These are phyloP conservation scores for Aspergillus sparsus DNA, from an alignment of 495 filamentous ascomycete species.

Conservation along the genomic window DNA sequence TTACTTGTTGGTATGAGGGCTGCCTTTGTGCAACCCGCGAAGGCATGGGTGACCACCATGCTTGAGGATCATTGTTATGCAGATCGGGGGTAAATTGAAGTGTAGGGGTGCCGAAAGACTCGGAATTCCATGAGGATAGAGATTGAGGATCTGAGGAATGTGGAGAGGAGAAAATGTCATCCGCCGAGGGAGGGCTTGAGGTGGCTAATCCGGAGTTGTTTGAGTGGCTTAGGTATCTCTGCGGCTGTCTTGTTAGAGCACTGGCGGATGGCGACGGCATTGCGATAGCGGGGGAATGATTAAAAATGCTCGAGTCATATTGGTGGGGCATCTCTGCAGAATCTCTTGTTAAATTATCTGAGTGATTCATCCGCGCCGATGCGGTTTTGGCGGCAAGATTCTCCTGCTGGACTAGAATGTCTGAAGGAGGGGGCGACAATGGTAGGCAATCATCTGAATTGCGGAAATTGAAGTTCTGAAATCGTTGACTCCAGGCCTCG, in stretches of 20 bases:
- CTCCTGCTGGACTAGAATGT: conserved; percentile 46
- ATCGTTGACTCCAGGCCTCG: conserved; percentile 43
- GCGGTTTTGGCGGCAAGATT: conserved; percentile 34
- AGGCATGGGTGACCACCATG: conserved; percentile 50
- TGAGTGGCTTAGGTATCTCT: conserved; percentile 41
- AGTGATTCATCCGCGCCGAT: conserved; percentile 21
- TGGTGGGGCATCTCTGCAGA: conserved; percentile 41
- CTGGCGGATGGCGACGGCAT: conserved; percentile 41
- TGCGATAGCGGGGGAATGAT: conserved; percentile 40
- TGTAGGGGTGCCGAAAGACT: conserved; percentile 38
- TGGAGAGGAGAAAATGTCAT: conserved; percentile 48
- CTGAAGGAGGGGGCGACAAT: conserved; percentile 48
- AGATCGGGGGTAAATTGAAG: conserved; percentile 47
- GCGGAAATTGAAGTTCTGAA: conserved; percentile 44
- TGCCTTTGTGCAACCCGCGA: conserved; percentile 40
- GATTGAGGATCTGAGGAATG: conserved; percentile 49
- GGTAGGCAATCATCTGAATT: conserved; percentile 44
- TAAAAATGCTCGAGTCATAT: conserved; percentile 39
- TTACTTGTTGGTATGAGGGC: conserved; percentile 39
- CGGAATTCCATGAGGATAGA: conserved; percentile 49
- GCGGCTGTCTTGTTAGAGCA: conserved; percentile 36
- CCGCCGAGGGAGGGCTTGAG: conserved; percentile 45
- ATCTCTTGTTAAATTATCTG: conserved; percentile 27
- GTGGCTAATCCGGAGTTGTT: conserved; percentile 36
- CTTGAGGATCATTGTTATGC: conserved; percentile 38